Conservation (phyloP, 2,329 filamentous ascomycete genomes). For the Hyphodiscus sp. region DNA sequence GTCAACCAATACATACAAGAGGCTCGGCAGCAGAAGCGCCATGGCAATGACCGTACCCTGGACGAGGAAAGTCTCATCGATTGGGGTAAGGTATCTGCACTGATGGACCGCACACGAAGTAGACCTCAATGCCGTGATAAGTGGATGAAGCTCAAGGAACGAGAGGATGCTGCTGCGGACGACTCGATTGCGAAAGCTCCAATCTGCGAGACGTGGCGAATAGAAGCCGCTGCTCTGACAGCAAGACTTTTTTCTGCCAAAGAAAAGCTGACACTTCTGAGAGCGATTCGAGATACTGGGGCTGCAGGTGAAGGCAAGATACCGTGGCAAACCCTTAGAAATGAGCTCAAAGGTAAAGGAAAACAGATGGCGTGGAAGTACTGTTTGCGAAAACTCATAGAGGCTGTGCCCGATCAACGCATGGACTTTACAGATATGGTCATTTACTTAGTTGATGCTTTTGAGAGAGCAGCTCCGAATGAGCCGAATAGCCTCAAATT, state of each 20-base stretch:
- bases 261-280: slow-evolving; percentile 40
- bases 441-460: slow-evolving; percentile 20
- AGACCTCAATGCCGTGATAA: slow-evolving; percentile 63
- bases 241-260: slow-evolving; percentile 36
- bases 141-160: slow-evolving; percentile 48
- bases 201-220: slow-evolving; percentile 34
- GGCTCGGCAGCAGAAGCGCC: slow-evolving; percentile 36
- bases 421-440: slow-evolving; percentile 27
- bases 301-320: slow-evolving; percentile 41
- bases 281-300: slow-evolving; percentile 37
- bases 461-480: slow-evolving; percentile 18
- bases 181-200: slow-evolving; percentile 10
- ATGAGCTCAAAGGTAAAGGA: slow-evolving; percentile 37
- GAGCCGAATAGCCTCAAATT: slow-evolving; percentile 16
- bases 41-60: slow-evolving; percentile 26
- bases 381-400: slow-evolving; percentile 25
- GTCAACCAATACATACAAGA: slow-evolving; percentile 47
- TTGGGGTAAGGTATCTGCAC: slow-evolving; percentile 58
- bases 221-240: slow-evolving; percentile 38
- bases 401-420: slow-evolving; percentile 19
- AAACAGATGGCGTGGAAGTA: slow-evolving; percentile 23
- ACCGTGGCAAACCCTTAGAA: slow-evolving; percentile 41
- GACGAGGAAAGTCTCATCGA: slow-evolving; percentile 50
- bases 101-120: slow-evolving; percentile 55
- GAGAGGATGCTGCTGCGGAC: slow-evolving; percentile 18